These are phyloP conservation scores for Aureobasidium subglaciale DNA, from an alignment of 2,329 filamentous ascomycete species.

Conservation along the genomic window DNA sequence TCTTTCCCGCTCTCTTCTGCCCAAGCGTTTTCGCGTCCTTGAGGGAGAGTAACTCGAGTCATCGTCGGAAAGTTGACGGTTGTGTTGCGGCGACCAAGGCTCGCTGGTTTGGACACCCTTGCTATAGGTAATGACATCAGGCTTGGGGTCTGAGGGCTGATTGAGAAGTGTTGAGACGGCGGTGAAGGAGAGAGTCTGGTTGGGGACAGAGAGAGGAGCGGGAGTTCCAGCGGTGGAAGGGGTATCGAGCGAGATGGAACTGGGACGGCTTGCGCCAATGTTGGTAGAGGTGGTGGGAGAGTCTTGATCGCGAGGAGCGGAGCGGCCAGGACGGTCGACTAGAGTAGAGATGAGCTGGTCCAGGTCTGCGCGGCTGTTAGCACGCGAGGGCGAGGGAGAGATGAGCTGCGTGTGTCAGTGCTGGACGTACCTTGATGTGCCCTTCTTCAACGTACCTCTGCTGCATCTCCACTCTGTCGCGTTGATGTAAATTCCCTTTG, in stretches of 20 bases:
- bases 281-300: conserved; percentile 79
- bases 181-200: conserved; percentile 65
- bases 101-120: conserved; percentile 91
- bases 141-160: conserved; percentile 61
- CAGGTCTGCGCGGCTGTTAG: conserved; percentile 66
- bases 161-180: conserved; percentile 74
- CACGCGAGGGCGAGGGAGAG: conserved; percentile 62
- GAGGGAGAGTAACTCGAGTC: conserved; percentile 50
- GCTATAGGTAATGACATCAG: conserved; percentile 89
- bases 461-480: conserved; percentile 51
- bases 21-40: conserved; percentile 62
- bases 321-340: conserved; percentile 65
- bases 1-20: conserved; percentile 68
- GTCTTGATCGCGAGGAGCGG: conserved; percentile 70
- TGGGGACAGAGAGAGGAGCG: conserved; percentile 32
- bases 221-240: conserved; percentile 59
- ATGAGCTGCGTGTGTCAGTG: conserved; percentile 47
- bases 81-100: conserved; percentile 54
- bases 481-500: conserved; percentile 56
- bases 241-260: conserved; percentile 41
- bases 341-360: conserved; percentile 80
- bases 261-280: conserved; percentile 52
- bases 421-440: conserved; percentile 10
- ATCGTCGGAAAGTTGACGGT: conserved; percentile 53
- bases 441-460: conserved; percentile 53